Base-by-base conservation (phyloP, 2,329 filamentous ascomycete species). In the Endocalyx cinctus region DNA sequence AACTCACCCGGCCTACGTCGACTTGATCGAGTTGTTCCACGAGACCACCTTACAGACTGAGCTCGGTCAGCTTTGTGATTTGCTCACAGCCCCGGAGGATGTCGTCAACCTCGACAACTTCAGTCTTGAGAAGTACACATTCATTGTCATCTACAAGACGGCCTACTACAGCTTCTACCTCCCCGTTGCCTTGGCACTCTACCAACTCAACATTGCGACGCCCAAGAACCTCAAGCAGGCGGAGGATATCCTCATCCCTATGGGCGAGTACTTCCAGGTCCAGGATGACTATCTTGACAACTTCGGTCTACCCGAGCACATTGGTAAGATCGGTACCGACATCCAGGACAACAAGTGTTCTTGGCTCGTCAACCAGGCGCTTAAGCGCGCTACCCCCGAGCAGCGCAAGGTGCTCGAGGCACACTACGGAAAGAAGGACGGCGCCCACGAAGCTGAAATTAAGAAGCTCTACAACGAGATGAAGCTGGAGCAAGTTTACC, bases 261-360 rank as follows among this genome's bases (percentile, higher is more conserved):
- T 97, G 62, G 92, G 92, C 57, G 89, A 97, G 70, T 98, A 98
- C 74, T 98, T 98, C 77, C 92, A 98, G 69, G 79, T 95, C 45
- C 92, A 98, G 67, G 92, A 98, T 63, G 92, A 98, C 71, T 98
- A 92, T 69, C 85, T 98, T 33, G 92, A 98, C 73, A 94, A 94
- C 69, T 98, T 92, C 57, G 92, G 90, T 51, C 82, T 90, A 51
- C 88, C 92, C 25, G 79, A 87, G 54, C 78, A 88, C 55, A 92
- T 98, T 59, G 92, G 92, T 64, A 98, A 98, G 79, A 95, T 97
- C 47, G 92, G 92, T 47, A 98, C 92, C 40, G 92, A 98, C 57
- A 98, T 98, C 63, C 82, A 89, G 74, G 92, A 98, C 70, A 98
- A 98, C 78, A 98, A 98, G 77, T 98, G 92, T 75, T 94, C 87